A percentile compares a stretch with the other conserved stretches of the same genome.
Conservation (phyloP, 75 land plant species). For the Cunninghamia lanceolata region DNA sequence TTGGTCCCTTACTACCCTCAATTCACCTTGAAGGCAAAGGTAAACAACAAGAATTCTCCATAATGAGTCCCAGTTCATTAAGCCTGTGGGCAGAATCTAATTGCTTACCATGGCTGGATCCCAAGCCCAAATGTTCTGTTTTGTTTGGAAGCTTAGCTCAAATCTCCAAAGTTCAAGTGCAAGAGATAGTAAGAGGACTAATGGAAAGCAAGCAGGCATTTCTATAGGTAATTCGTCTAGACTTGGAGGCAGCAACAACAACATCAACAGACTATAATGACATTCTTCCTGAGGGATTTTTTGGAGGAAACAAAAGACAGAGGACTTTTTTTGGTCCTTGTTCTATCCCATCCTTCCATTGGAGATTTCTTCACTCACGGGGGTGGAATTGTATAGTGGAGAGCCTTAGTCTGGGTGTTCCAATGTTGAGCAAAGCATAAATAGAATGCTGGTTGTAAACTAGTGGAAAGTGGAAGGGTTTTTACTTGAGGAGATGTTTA, state of each 20-base stretch:
- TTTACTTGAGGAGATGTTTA: not conserved
- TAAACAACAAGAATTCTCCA: too few relatives aligned
- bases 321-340: not conserved
- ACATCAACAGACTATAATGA: too few relatives aligned
- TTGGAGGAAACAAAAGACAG: not conserved
- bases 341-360: conserved; percentile 8
- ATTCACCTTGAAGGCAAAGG: too few relatives aligned
- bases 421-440: not conserved
- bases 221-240: conserved; percentile 13
- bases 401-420: conserved; percentile 8
- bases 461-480: not conserved
- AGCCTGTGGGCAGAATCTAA: too few relatives aligned
- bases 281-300: not conserved
- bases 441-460: not conserved
- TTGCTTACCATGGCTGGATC: too few relatives aligned
- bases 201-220: conserved; percentile 13
- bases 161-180: too few relatives aligned
- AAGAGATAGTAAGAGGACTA: too few relatives aligned
- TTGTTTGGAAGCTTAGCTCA: conserved; percentile 3
- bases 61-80: too few relatives aligned
- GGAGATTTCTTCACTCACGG: conserved; percentile 9
- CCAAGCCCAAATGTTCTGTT: not conserved
- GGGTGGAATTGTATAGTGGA: conserved; percentile 16
- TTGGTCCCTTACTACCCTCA: too few relatives aligned
- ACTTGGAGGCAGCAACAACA: conserved; percentile 17